Base-by-base conservation (phyloP, 2,329 filamentous ascomycete genomes). In the Fusarium pseudoanthophilum region DNA sequence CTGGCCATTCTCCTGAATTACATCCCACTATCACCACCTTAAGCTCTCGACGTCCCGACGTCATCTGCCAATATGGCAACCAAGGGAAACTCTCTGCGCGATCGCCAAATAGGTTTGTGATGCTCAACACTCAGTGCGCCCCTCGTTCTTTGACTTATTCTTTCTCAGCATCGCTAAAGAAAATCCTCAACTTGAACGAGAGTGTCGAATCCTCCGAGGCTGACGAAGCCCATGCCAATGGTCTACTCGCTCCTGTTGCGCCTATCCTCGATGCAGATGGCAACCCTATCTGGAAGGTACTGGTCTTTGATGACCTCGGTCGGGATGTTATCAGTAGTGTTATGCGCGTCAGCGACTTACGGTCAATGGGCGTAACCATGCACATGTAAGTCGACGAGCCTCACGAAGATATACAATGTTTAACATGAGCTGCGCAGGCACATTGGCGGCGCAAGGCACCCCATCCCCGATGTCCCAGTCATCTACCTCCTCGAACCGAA, bases 281-380 rank as follows among this genome's bases (percentile, higher is more conserved):
- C 72, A 94, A 97, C 78, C 95, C 95, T 2, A 95, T 98, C 84
- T 98, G 95, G 95, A 98, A 98, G 83, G 93, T 98, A 11, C 86
- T 99, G 59, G 94, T 99, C 15, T 98, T 99, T 80, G 97, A 99
- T 83, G 93, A 95, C 76, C 82, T 92, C 8, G 96, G 95, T 53
- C 89, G 95, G 81, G 95, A 98, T 88, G 93, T 99, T 67, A 98
- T 99, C 79, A 98, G 95, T 85, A 98, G 95, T 79, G 95, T 99
- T 5, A 87, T 99, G 73, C 90, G 95, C 67, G 96, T 99, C 72
- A 97, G 95, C 79, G 96, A 99, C 83, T 85, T 99, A 80, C 89
- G 97, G 72, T 90, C 92, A 69, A 95, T 96, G 90, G 96, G 97
- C n/a, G 93, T 98, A 60, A 98, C 95, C 43, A 96, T 97, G 87